These are phyloP conservation scores for Aspergillus sojae DNA, from an alignment of 2,329 filamentous ascomycete genomes.

Conservation along the genomic window DNA sequence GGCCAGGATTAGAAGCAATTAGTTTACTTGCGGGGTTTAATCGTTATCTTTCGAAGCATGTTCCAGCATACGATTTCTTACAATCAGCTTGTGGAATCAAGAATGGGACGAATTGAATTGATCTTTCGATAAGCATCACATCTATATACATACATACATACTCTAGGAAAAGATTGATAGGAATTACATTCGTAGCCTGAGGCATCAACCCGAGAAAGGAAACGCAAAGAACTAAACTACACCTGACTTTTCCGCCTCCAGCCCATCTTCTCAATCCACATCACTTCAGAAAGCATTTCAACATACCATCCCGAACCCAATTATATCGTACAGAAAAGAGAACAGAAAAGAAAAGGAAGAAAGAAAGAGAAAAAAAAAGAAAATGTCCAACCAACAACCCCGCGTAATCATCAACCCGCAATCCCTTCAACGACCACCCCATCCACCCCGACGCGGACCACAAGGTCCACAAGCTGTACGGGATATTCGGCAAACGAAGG, in stretches of 20 bases:
- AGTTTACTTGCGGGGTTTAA: not conserved
- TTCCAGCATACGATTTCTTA: not conserved
- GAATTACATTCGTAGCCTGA: not conserved
- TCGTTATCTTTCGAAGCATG: not conserved
- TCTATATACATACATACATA: too few species aligned
- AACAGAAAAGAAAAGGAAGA: not conserved
- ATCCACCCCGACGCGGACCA: slow-evolving; percentile 7
- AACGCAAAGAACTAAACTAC: not conserved
- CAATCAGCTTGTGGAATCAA: not conserved
- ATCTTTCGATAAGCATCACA: not conserved
- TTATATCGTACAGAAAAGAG: not conserved
- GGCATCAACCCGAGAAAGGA: slow-evolving; percentile 5
- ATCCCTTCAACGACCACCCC: slow-evolving; percentile 8
- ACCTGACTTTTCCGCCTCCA: not conserved
- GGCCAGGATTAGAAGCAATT: not conserved
- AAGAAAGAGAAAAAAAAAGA: not conserved
- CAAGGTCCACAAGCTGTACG: slow-evolving; percentile 5
- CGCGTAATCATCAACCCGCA: slow-evolving; percentile 20
- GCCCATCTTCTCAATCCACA: not conserved
- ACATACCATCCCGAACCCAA: not conserved
- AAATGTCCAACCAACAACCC: slow-evolving; percentile 17
- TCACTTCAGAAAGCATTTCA: not conserved
- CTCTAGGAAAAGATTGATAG: not conserved
- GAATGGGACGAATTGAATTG: not conserved
- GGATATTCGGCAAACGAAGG: slow-evolving; percentile 45